These are phyloP conservation scores for Cutaneotrichosporon sp. DNA, from an alignment of 1,284 basidiomycete species.

Conservation along the genomic window DNA sequence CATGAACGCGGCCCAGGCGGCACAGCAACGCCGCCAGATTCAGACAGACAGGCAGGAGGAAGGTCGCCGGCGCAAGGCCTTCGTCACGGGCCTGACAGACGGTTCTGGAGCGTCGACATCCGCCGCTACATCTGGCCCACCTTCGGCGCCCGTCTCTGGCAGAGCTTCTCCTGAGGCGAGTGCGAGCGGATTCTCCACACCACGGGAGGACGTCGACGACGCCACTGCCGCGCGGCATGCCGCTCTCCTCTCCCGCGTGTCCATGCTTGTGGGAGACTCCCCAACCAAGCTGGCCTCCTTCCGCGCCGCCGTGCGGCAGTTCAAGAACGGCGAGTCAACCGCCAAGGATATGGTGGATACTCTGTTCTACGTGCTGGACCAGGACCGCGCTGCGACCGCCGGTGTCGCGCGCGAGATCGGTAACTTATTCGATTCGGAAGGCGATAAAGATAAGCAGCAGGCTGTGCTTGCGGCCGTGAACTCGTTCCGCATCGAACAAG, in stretches of 20 bases:
- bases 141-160: slow-evolving; percentile 4
- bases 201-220: slow-evolving; percentile 46
- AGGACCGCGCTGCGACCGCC: slow-evolving; percentile 68
- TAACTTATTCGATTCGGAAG: slow-evolving; percentile 68
- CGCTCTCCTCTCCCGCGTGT: slow-evolving; percentile 64
- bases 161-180: slow-evolving; percentile 10
- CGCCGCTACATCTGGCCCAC: not conserved
- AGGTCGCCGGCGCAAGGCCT: slow-evolving; percentile 50
- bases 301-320: slow-evolving; percentile 73
- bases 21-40: slow-evolving; percentile 36
- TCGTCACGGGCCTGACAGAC: slow-evolving; percentile 58
- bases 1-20: slow-evolving; percentile 39
- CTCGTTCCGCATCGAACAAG: slow-evolving; percentile 76
- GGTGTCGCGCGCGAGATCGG: slow-evolving; percentile 73
- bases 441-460: slow-evolving; percentile 67
- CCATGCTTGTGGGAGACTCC: slow-evolving; percentile 64
- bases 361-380: slow-evolving; percentile 76
- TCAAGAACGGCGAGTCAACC: slow-evolving; percentile 68
- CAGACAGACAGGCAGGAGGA: slow-evolving; percentile 42
- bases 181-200: slow-evolving; percentile 35
- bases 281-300: slow-evolving; percentile 69
- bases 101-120: not conserved
- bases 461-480: slow-evolving; percentile 74
- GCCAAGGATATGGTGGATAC: slow-evolving; percentile 82
- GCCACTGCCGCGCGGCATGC: slow-evolving; percentile 56